Evolutionary conservation across 352 stramenopile genomes (phyloP).

Genomic region (Aphanomyces euteiches): DNA sequence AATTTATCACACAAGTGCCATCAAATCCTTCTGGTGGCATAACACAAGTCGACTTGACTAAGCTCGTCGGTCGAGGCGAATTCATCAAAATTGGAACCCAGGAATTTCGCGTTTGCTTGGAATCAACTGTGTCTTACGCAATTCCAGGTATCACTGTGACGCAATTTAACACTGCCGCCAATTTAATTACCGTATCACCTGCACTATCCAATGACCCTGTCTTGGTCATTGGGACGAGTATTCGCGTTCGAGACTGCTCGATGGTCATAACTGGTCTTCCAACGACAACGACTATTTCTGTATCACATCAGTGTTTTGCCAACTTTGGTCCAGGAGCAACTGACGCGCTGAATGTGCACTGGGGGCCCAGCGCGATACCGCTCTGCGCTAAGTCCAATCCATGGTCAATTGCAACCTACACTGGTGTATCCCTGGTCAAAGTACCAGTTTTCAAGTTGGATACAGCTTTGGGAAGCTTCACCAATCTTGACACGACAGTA

Average conservation of each 20-base stretch:
- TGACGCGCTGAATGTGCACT: constrained; percentile 50
- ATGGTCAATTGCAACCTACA: constrained; percentile 37
- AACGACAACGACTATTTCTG: constrained; percentile 31
- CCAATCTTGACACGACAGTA: not conserved
- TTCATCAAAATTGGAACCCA: constrained; percentile 56
- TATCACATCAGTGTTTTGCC: constrained; percentile 38
- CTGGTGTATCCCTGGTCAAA: constrained; percentile 11
- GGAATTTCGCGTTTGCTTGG: constrained; percentile 59
- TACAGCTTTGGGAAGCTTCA: constrained; percentile 25
- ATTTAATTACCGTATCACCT: constrained; percentile 43
- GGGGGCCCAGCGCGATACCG: constrained; percentile 61
- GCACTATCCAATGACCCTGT: constrained; percentile 36
- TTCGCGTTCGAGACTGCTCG: constrained; percentile 3
- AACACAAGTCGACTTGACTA: constrained; percentile 37
- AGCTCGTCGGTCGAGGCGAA: constrained; percentile 57
- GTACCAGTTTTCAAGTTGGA: constrained; percentile 24
- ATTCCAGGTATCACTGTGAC: constrained; percentile 41
- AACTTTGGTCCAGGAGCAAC: constrained; percentile 30
- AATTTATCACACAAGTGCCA: constrained; percentile 51
- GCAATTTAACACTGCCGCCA: constrained; percentile 34
- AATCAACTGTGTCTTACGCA: constrained; percentile 48
- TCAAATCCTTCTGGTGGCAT: constrained; percentile 42
- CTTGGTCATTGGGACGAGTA: constrained; percentile 35
- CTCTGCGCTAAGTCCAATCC: constrained; percentile 50
- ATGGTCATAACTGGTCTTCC: constrained; percentile 22